Evolutionary conservation across 179 eudicot genomes (phyloP), one percentile per base, ranked within the genome.

Genomic region (Corrigiola litoralis): DNA sequence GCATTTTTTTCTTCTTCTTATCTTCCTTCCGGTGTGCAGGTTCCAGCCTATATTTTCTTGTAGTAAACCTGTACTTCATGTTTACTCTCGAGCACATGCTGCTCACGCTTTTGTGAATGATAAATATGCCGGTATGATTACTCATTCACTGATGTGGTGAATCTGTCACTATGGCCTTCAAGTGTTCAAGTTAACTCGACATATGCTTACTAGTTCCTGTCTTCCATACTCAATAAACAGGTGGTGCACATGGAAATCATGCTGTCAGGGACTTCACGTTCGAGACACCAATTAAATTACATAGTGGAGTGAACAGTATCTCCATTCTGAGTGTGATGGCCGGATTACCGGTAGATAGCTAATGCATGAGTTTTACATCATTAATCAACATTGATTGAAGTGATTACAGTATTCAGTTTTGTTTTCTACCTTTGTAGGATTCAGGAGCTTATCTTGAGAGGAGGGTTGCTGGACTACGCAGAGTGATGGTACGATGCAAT

Each of bases 371-470:
- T 55, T 59, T 27, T 17, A 70, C 46, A 44, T 48, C 60, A 52
- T 53, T 47, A 44, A 40, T 52, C 60, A 17, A 13, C 46, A 59
- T 36, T 56, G 36, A 44, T 52, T 41, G 37, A 5, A 20, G 20
- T 23, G 21, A 34, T 57, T 59, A 13, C 44, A 6, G 48, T 51
- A 21, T 3, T 37, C n/a, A 20, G 17, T 38, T n/a, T 47, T 46
- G 8, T 60, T 37, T 18, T 4, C 28, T 51, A 58, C 13, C 27
- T 52, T 32, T 28, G 10, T 16, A 94, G 99, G 95, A 90, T 81
- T 81, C 94, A 20, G 99, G 99, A 65, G 77, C 92, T 31, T 72
- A 18, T 78, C 81, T 94, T n/a, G 98, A 94, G 68, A 74, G 58
- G 5, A 77, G 69, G 64, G 57, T 38, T 48, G 46, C 88, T n/a